Base-by-base conservation (phyloP, 129 eudicot genomes). In the Escallonia rubra region DNA sequence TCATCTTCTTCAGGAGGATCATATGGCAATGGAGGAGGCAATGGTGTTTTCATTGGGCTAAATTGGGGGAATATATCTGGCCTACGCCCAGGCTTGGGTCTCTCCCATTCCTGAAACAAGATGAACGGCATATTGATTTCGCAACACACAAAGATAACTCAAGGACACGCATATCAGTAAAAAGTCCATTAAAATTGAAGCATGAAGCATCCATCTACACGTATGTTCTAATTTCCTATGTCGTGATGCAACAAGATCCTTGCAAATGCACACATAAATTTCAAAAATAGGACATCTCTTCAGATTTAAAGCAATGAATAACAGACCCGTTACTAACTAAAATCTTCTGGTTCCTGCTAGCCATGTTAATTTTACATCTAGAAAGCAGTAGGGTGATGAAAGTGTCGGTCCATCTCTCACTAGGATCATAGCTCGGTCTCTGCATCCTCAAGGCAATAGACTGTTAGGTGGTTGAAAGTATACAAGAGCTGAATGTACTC, bases 11-110 rank as follows among this genome's bases (percentile, higher is more conserved):
- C 73, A 10, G 80, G 85, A 46, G 89, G 89, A 53, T 84, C 89
- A 10, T 47, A 70, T 41, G 89, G 89, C 85, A 84, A 58, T 44
- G 89, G 89, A 5, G 89, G 85, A 5, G 89, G 89, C 63, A 84
- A 75, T 65, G 89, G 89, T 50, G 89, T 80, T 71, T 84, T 84
- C 89, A 84, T 84, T 10, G 89, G 89, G 59, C 89, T 80, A 76
- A 84, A 84, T 41, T 80, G 80, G 8, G 89, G 89, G 51, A 80
- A 84, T 43, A 84, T 84, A 48, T 84, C 89, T 10, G 89, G 89
- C 60, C 89, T 80, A 55, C 85, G 76, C 45, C 83, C 85, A 62
- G 85, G 89, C 67, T 67, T 80, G 3, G 80, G 83, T 54, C 83
- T 80, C 7, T 84, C 85, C 85, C 85, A 84, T 73, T 84, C 89